Percentiles rank a stretch among this genome's conserved stretches.
Evolutionary conservation across 495 filamentous ascomycete species (phyloP).

Genomic region (Aspergillus taichungensis): DNA sequence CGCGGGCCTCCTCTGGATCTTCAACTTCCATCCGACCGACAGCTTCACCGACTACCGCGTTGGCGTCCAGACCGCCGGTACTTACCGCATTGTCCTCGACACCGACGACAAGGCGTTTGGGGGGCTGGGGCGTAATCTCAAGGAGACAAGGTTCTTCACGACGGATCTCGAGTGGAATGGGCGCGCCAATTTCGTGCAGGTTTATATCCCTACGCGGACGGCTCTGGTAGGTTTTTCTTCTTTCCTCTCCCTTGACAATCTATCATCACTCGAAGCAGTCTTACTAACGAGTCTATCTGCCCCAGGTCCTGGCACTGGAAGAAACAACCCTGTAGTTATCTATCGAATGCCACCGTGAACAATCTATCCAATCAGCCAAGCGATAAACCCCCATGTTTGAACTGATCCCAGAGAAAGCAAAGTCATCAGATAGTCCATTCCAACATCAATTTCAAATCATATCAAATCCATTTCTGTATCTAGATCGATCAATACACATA

Average conservation of each 20-base stretch:
- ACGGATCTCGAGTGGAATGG: conserved; percentile 84
- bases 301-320: conserved; percentile 45
- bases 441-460: too few relatives aligned
- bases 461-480: too few relatives aligned
- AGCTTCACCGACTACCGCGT: conserved; percentile 92
- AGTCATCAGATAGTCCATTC: too few relatives aligned
- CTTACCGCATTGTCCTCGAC: conserved; percentile 82
- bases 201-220: conserved; percentile 80
- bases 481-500: too few relatives aligned
- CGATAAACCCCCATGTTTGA: neutral
- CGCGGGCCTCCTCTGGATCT: conserved; percentile 81
- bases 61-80: conserved; percentile 74
- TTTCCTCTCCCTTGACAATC: neutral
- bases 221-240: conserved; percentile 62
- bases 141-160: conserved; percentile 79
- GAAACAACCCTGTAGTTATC: conserved; percentile 33
- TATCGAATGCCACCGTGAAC: too few relatives aligned
- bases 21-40: conserved; percentile 86
- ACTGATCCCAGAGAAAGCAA: too few relatives aligned
- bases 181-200: conserved; percentile 78
- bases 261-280: neutral
- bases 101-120: conserved; percentile 71
- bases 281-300: conserved; percentile 2
- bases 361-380: neutral
- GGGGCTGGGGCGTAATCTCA: conserved; percentile 67